Evolutionary conservation across 164 flowering plant genomes (phyloP).

Genomic region (Umbellularia californica): DNA sequence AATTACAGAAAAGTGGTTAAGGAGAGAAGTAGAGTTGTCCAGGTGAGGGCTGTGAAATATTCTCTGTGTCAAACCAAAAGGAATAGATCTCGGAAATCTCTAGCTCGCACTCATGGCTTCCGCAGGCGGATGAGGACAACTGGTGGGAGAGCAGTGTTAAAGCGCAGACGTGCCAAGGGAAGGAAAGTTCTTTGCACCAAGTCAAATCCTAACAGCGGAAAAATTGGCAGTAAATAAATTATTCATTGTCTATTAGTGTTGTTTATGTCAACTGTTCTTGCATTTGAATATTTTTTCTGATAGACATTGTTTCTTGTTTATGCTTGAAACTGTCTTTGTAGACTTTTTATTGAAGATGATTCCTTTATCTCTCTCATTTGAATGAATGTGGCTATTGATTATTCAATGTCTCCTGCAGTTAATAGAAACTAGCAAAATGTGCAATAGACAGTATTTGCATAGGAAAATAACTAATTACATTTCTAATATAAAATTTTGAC

Average conservation of each 20-base stretch:
- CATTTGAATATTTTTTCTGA: too few species aligned
- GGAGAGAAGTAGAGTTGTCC: conserved; percentile 39
- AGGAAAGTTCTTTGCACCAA: conserved; percentile 77
- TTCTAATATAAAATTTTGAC: too few species aligned
- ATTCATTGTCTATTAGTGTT: conserved; percentile 11
- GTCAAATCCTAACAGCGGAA: conserved; percentile 65
- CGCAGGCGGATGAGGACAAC: conserved; percentile 87
- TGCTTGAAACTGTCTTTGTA: too few species aligned
- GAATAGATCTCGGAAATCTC: conserved; percentile 76
- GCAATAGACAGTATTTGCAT: too few species aligned
- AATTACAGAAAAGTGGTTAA: conserved; percentile 25
- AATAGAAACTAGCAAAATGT: not conserved
- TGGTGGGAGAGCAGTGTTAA: conserved; percentile 70
- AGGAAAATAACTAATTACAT: too few species aligned
- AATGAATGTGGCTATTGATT: not conserved
- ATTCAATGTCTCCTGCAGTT: not conserved
- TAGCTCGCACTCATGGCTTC: conserved; percentile 90
- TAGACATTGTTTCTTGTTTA: too few species aligned
- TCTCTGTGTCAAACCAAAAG: conserved; percentile 77
- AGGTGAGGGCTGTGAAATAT: conserved; percentile 70
- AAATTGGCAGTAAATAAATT: conserved; percentile 13
- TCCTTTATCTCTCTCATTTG: not conserved
- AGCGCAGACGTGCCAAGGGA: conserved; percentile 88
- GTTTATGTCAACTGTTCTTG: not conserved
- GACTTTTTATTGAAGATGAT: not conserved